phyloP scores from a whole-genome alignment of 805 yeast species.

The Alloascoidea hylecoeti region DNA sequence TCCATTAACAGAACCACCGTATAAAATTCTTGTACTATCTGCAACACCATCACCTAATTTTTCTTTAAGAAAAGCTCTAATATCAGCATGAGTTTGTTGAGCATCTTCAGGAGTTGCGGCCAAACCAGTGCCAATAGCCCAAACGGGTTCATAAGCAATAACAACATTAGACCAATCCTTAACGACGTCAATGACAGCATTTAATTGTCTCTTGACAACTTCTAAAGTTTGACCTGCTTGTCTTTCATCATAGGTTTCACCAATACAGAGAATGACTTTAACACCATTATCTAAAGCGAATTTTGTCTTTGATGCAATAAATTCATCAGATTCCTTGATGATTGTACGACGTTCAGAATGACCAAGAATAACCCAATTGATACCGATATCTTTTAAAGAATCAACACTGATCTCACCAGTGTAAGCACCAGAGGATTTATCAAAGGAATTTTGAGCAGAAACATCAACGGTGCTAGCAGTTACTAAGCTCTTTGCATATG shows the following conservation, averaged over 20 bases:
- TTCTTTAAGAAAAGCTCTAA: constrained; percentile 70
- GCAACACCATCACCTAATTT: constrained; percentile 74
- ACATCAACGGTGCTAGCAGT: constrained; percentile 58
- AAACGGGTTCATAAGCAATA: constrained; percentile 97
- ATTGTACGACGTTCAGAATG: constrained; percentile 98
- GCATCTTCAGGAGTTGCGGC: constrained; percentile 99
- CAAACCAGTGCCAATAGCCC: constrained; percentile 99
- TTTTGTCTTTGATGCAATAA: constrained; percentile 87
- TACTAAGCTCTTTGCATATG: constrained; percentile 57
- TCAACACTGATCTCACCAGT: constrained; percentile 93
- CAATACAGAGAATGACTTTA: constrained; percentile 90
- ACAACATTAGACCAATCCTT: constrained; percentile 87
- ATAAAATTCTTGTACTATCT: constrained; percentile 72
- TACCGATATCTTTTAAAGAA: constrained; percentile 83
- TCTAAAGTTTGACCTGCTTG: constrained; percentile 75
- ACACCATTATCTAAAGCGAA: constrained; percentile 85
- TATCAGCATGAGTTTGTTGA: constrained; percentile 81
- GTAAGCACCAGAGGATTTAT: constrained; percentile 88
- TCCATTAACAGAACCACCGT: constrained; percentile 98
- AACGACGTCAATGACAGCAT: constrained; percentile 72
- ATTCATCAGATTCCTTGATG: constrained; percentile 80
- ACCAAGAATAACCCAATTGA: constrained; percentile 90
- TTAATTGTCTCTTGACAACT: constrained; percentile 80
- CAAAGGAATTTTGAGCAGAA: constrained; percentile 85
- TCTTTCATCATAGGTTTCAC: constrained; percentile 95